phyloP scores from a whole-genome alignment of 129 eudicot genomes.

The Rutidosis leptorrhynchoides region DNA sequence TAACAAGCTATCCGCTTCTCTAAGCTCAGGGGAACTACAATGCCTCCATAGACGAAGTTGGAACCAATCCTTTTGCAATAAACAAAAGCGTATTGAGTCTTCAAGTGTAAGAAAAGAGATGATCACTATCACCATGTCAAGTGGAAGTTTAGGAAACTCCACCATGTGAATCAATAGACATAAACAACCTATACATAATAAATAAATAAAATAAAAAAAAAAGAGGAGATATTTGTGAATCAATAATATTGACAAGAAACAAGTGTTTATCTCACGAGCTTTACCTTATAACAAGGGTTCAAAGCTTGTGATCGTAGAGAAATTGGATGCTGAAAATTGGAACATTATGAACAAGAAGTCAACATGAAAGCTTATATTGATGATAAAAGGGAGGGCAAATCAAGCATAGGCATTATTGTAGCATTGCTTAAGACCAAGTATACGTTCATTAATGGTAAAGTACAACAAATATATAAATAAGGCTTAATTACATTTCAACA shows the following conservation, averaged over 20 bases:
- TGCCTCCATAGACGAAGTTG: slow-evolving; percentile 31
- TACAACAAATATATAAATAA: slow-evolving; percentile 11
- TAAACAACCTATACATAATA: no score
- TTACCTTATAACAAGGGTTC: background rate
- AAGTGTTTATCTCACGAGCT: background rate
- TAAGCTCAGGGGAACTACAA: background rate
- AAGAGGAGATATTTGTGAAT: background rate
- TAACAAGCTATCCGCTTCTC: background rate
- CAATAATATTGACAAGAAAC: background rate
- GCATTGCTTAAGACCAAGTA: slow-evolving; percentile 19
- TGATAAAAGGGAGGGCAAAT: slow-evolving; percentile 12
- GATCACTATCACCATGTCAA: slow-evolving; percentile 21
- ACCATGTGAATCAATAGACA: background rate
- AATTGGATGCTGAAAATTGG: background rate
- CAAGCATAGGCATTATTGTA: slow-evolving; percentile 10
- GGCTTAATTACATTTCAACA: slow-evolving; percentile 2
- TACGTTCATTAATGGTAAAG: slow-evolving; percentile 4
- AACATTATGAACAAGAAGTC: background rate
- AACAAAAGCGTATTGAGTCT: slow-evolving; percentile 20
- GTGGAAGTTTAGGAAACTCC: slow-evolving; percentile 17
- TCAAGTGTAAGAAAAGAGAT: slow-evolving; percentile 26
- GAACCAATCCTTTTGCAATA: slow-evolving; percentile 28
- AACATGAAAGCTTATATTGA: background rate
- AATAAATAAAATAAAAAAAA: no score
- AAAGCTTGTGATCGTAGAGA: background rate